These are phyloP conservation scores for Streptanthus diversifolius DNA, from an alignment of 345 rosid species.

Conservation along the genomic window DNA sequence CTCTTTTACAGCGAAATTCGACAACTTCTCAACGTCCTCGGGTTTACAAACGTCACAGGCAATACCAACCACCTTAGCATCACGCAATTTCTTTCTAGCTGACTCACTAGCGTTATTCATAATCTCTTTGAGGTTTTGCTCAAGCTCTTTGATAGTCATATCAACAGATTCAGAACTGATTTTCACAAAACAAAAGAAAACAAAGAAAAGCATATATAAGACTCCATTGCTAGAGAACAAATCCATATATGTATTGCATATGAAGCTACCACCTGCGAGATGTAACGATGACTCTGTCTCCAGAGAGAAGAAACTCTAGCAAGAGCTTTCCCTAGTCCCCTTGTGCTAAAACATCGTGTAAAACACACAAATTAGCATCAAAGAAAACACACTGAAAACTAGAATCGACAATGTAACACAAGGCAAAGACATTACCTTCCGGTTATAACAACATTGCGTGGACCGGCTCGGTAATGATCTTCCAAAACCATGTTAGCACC, in stretches of 20 bases:
- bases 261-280: conserved; percentile 67
- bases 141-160: conserved; percentile 71
- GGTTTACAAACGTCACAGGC: conserved; percentile 82
- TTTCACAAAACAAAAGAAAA: conserved; percentile 23
- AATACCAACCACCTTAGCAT: conserved; percentile 77
- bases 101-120: conserved; percentile 43
- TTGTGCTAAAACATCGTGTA: conserved; percentile 52
- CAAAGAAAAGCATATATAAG: conserved; percentile 4
- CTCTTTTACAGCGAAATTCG: conserved; percentile 65
- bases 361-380: conserved; percentile 11
- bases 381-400: neutral
- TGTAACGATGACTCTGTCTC: conserved; percentile 81
- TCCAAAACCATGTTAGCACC: conserved; percentile 92
- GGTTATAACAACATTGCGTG: conserved; percentile 88
- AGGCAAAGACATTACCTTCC: conserved; percentile 57
- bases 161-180: conserved; percentile 73
- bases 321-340: conserved; percentile 96
- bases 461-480: conserved; percentile 91
- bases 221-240: neutral
- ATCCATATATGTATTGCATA: neutral
- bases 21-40: conserved; percentile 63
- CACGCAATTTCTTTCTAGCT: conserved; percentile 43
- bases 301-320: conserved; percentile 94
- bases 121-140: conserved; percentile 72
- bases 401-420: neutral